Conservation (phyloP, 139 green algal species). For the Prasinococcaceae sp. region DNA sequence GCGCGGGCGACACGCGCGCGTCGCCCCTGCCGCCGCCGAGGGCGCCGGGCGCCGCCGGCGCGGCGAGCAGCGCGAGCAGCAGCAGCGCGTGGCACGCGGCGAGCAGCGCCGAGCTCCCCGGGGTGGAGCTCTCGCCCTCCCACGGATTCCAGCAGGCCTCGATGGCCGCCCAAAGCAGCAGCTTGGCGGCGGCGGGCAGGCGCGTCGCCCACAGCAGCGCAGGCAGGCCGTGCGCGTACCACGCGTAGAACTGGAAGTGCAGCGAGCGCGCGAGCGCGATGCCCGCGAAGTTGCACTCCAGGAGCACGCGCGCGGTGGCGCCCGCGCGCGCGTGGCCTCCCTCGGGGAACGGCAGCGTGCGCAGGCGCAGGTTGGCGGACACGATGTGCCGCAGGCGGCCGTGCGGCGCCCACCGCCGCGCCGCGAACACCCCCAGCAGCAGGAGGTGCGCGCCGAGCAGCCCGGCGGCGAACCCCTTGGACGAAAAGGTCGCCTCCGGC, state of each 20-base stretch:
- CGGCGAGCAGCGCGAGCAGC: slow-evolving; percentile 8
- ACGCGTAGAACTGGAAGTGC: slow-evolving; percentile 80
- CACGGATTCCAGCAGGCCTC: slow-evolving; percentile 45
- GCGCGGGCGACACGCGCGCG: not conserved
- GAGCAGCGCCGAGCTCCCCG: slow-evolving; percentile 21
- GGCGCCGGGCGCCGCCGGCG: no score
- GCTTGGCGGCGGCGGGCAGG: slow-evolving; percentile 10
- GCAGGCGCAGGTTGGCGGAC: no score
- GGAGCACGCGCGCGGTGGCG: slow-evolving; percentile 32
- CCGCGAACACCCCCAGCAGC: slow-evolving; percentile 38
- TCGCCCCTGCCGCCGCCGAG: not conserved
- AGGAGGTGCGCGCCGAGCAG: slow-evolving; percentile 43
- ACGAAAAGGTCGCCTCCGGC: slow-evolving; percentile 46
- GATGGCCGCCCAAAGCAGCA: slow-evolving; percentile 30
- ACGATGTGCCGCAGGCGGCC: no score
- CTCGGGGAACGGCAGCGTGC: no score
- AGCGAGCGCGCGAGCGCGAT: slow-evolving; percentile 54
- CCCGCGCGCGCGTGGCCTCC: not conserved
- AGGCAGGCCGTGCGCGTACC: slow-evolving; percentile 57
- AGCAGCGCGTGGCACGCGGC: slow-evolving; percentile 13
- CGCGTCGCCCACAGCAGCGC: slow-evolving; percentile 42
- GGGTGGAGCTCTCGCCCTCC: slow-evolving; percentile 27
- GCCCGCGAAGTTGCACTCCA: slow-evolving; percentile 57
- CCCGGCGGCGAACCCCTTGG: slow-evolving; percentile 26
- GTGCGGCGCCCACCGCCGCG: not conserved